Evolutionary conservation across 2,329 filamentous ascomycete genomes (phyloP), one percentile per base, ranked within the genome.

Genomic region (Sporothrix schenckii): DNA sequence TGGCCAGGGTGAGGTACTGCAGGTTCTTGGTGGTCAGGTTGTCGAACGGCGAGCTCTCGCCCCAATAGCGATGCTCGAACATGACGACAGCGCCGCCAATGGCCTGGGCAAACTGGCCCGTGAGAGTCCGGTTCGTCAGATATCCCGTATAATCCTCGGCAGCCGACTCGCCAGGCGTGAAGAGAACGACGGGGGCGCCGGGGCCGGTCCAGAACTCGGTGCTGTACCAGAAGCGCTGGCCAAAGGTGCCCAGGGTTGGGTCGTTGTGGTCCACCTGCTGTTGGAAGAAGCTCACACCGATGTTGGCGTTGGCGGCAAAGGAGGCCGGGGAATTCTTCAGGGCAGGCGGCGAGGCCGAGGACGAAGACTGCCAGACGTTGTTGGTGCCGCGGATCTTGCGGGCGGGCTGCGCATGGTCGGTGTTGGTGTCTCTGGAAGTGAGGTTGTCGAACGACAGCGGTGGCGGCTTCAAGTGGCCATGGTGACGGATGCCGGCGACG

Each of bases 11-110:
- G 56, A 82, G 77, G 70, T 80, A 78, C 70, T 77, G 74, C 72
- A 82, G 75, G 70, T 82, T 80, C 71, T 79, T 74, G 30, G 77
- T 76, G 16, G 79, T 80, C 72, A 82, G 73, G 24, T 70, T 71
- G 24, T 75, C 72, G 61, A 75, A 81, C 0, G 81, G 81, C 21
- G 79, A 80, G 49, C 80, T 81, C 60, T 76, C 72, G 58, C 81
- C 81, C 80, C 80, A 83, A 77, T 83, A 83, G 47, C 81, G 77
- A 74, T 83, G 81, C 76, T 83, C 81, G 49, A 82, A 52, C 61
- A 83, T 72, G 49, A 83, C 74, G 4, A 81, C 78, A 9, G 81
- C 81, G 50, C 77, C 81, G 66, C 81, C 80, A 19, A 80, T 76
- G 66, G 78, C 77, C 73, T 81, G 74, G 1, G 80, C 81, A 68